Evolutionary conservation across 1,284 basidiomycete species (phyloP), one percentile per base, ranked within the genome.

Genomic region (Coniophora puteana): DNA sequence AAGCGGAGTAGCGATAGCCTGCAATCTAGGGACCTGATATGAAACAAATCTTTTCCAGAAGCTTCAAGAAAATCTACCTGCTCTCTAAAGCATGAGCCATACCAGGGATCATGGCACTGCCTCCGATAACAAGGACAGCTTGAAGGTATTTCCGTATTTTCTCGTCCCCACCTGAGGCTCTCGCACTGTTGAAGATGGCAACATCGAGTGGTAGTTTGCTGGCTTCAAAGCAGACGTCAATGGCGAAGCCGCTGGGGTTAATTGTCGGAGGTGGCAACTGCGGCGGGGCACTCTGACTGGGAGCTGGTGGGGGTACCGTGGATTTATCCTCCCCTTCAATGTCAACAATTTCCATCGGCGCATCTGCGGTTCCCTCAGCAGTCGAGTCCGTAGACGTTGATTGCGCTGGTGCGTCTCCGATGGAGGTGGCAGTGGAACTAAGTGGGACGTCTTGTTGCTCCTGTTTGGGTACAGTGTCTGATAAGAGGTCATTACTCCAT

Each of bases 131-230:
- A 6, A 99, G 70, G 36, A 98, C 89, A 8, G 88, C 89, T 59
- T 88, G 82, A 8, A 94, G 75, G 51, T 95, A 91, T 53, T 93
- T 90, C 51, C 89, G 83, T 43, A 94, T 83, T 63, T 90, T 89
- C 41, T 95, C 92, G 52, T 96, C 92, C 2, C 84, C 83, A 1
- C 87, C 89, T 1, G 82, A 84, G 1, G 89, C 83, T 8, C 92
- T 74, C 13, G 94, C 82, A 44, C 89, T 89, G 51, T 95, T 93
- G 62, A 93, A 92, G 47, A 98, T 89, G 3, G 94, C 96, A 10
- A 91, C 88, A 57, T 99, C 96, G 40, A 99, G 72, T 0, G 95
- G 91, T 28, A 95, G 74, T 62, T 93, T 93, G 61, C 85, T 83
- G 21, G 95, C 87, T 66, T 97, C 94, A 50, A 76, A 82, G 41